These are phyloP conservation scores for Sutorius australiensis DNA, from an alignment of 768 basidiomycete species.

Conservation along the genomic window DNA sequence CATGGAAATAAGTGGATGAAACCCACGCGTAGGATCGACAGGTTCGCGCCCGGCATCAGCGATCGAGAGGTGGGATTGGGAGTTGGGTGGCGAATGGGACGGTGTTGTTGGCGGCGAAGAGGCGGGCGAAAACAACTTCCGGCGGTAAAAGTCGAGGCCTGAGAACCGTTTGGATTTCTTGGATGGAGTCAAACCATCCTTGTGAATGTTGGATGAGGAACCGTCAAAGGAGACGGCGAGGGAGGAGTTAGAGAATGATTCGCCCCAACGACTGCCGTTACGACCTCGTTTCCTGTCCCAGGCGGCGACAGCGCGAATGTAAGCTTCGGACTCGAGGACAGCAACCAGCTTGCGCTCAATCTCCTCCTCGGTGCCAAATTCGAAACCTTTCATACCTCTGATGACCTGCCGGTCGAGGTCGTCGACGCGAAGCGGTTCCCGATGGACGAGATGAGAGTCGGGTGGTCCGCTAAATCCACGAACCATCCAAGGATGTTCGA, in stretches of 20 bases:
- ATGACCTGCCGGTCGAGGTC: slow-evolving; percentile 88
- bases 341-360: slow-evolving; percentile 70
- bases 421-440: slow-evolving; percentile 83
- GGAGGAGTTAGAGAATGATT: slow-evolving; percentile 62
- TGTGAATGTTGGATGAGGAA: slow-evolving; percentile 41
- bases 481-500: slow-evolving; percentile 88
- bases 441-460: slow-evolving; percentile 79
- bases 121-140: slow-evolving; percentile 71
- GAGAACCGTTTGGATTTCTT: slow-evolving; percentile 85
- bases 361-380: slow-evolving; percentile 87
- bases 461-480: slow-evolving; percentile 82
- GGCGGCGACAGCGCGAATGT: slow-evolving; percentile 63
- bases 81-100: slow-evolving; percentile 57
- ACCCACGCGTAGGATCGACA: slow-evolving; percentile 84
- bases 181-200: slow-evolving; percentile 41
- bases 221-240: slow-evolving; percentile 61
- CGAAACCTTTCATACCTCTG: slow-evolving; percentile 91
- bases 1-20: slow-evolving; percentile 93
- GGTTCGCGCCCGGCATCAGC: slow-evolving; percentile 48
- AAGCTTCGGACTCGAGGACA: slow-evolving; percentile 75
- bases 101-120: slow-evolving; percentile 51
- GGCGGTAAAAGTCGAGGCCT: slow-evolving; percentile 90
- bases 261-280: slow-evolving; percentile 46
- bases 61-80: slow-evolving; percentile 53
- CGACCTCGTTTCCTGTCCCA: slow-evolving; percentile 73